Evolutionary conservation across 768 basidiomycete species (phyloP).

Genomic region (Pleurotus platypus): DNA sequence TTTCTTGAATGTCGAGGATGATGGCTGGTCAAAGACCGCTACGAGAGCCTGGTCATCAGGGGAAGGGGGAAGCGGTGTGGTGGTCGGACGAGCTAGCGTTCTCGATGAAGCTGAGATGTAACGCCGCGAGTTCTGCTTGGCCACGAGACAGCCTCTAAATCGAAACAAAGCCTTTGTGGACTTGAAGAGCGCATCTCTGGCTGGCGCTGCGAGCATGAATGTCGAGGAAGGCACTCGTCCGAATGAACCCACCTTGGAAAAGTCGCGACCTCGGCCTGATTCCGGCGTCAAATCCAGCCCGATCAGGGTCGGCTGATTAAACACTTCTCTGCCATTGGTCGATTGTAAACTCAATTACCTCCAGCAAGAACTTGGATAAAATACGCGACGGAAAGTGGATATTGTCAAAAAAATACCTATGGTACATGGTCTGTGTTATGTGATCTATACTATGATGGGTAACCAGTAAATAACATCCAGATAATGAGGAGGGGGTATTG

Average conservation of each 20-base stretch:
- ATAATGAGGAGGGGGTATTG: background rate
- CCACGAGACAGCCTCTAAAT: slow-evolving; percentile 40
- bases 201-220: slow-evolving; percentile 39
- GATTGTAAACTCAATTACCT: background rate
- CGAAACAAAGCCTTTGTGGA: slow-evolving; percentile 29
- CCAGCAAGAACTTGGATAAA: background rate
- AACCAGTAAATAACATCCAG: background rate
- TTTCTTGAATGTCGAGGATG: slow-evolving; percentile 36
- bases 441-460: background rate
- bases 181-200: slow-evolving; percentile 39
- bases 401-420: background rate
- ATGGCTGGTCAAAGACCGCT: slow-evolving; percentile 70
- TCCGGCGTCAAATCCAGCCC: slow-evolving; percentile 5
- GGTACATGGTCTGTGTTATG: background rate
- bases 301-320: slow-evolving; percentile 6
- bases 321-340: background rate
- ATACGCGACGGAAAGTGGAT: no score
- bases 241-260: background rate
- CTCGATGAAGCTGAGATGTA: slow-evolving; percentile 11
- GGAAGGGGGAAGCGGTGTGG: slow-evolving; percentile 52
- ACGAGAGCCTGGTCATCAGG: slow-evolving; percentile 64
- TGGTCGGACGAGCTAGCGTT: slow-evolving; percentile 16
- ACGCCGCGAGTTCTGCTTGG: slow-evolving; percentile 23
- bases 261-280: no score
- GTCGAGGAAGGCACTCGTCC: background rate